Evolutionary conservation across 2,329 filamentous ascomycete genomes (phyloP).

Genomic region (Fusarium aywerte): DNA sequence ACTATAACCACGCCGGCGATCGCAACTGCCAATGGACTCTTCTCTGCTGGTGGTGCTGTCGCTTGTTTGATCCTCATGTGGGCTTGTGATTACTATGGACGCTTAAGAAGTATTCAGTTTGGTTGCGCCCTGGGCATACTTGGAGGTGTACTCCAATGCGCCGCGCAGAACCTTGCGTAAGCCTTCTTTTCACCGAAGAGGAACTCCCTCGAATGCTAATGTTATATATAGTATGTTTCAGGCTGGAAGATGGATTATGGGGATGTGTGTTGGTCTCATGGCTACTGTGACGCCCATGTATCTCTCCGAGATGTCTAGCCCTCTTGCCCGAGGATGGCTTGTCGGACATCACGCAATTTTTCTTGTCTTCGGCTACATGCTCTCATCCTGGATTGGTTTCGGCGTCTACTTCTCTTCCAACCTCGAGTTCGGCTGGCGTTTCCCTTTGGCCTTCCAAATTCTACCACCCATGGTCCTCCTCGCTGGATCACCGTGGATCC

Average conservation of each 20-base stretch:
- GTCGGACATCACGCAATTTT: slow-evolving; percentile 62
- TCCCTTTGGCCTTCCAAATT: slow-evolving; percentile 56
- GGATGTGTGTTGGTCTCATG: slow-evolving; percentile 55
- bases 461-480: slow-evolving; percentile 53
- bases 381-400: slow-evolving; percentile 55
- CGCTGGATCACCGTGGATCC: slow-evolving; percentile 51
- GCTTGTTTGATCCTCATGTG: slow-evolving; percentile 62
- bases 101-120: slow-evolving; percentile 59
- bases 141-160: slow-evolving; percentile 59
- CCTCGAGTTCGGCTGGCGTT: slow-evolving; percentile 54
- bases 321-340: slow-evolving; percentile 59
- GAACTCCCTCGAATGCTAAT: neutral
- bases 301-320: slow-evolving; percentile 48
- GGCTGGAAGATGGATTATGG: slow-evolving; percentile 58
- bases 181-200: neutral
- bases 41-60: slow-evolving; percentile 60
- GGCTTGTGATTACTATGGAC: slow-evolving; percentile 56
- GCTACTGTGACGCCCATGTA: slow-evolving; percentile 52
- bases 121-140: slow-evolving; percentile 57
- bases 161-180: slow-evolving; percentile 56
- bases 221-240: slow-evolving; percentile 49
- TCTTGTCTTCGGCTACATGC: slow-evolving; percentile 58
- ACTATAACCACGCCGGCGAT: slow-evolving; percentile 59
- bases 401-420: slow-evolving; percentile 49
- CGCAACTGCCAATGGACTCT: slow-evolving; percentile 60